These are phyloP conservation scores for Mucor piriformis DNA, from an alignment of 371 early-diverging fungal genomes.

Conservation along the genomic window DNA sequence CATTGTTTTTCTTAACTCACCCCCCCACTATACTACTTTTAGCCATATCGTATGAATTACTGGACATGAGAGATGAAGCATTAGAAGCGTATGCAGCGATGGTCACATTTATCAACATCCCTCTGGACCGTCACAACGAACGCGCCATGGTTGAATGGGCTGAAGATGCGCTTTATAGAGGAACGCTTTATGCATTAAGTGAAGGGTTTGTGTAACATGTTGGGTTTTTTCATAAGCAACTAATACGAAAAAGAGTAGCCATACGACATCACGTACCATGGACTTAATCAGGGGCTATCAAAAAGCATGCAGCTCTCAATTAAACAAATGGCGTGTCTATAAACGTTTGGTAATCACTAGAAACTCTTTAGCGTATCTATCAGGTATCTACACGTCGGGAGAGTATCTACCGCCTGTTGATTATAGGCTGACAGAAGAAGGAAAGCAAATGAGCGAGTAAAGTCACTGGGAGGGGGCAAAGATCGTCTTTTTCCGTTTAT, in stretches of 20 bases:
- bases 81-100: constrained; percentile 51
- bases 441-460: constrained; percentile 19
- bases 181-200: constrained; percentile 55
- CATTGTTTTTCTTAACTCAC: neutral
- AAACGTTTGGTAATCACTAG: constrained; percentile 49
- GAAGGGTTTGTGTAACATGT: constrained; percentile 41
- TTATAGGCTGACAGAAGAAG: constrained; percentile 14
- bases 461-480: neutral
- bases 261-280: neutral
- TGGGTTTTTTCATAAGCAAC: neutral
- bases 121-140: constrained; percentile 30
- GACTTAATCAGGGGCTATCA: constrained; percentile 55
- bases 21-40: neutral
- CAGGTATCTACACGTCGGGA: constrained; percentile 24
- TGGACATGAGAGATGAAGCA: constrained; percentile 44
- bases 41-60: constrained; percentile 57
- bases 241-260: neutral
- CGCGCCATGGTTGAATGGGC: constrained; percentile 64
- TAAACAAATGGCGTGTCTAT: constrained; percentile 41
- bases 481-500: too few species aligned
- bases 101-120: constrained; percentile 27
- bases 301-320: constrained; percentile 42
- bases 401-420: constrained; percentile 31
- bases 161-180: constrained; percentile 72
- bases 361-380: constrained; percentile 31